A percentile compares a stretch with the other conserved stretches of the same genome.
phyloP scores from a whole-genome alignment of 169 alveolate species.

The Plasmodium yoelii region DNA sequence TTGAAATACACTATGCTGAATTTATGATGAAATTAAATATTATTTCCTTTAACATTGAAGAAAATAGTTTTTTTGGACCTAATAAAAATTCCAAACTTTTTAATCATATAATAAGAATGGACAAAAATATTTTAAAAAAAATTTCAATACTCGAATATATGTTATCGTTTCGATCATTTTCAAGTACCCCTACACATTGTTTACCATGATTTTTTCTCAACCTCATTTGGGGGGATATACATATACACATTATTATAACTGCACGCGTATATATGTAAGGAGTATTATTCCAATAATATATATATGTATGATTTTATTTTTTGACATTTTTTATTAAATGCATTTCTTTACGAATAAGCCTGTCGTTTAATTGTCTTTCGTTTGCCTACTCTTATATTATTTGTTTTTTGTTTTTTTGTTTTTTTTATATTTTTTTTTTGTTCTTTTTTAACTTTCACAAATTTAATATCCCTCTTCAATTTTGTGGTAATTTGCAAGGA shows the following conservation, averaged over 20 bases:
- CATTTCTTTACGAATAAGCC: no score
- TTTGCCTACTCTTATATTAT: no score
- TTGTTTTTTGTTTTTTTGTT: not conserved
- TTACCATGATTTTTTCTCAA: not conserved
- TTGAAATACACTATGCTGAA: conserved; percentile 64
- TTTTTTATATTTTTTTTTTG: not conserved
- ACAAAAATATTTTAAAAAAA: conserved; percentile 56
- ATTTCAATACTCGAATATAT: conserved; percentile 50
- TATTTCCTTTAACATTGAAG: conserved; percentile 65
- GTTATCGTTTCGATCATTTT: conserved; percentile 39
- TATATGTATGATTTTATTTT: no score
- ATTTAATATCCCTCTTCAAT: no score
- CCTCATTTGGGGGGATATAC: no score
- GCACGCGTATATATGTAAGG: no score
- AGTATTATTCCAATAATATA: no score
- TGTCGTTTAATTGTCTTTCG: no score
- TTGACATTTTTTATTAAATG: no score
- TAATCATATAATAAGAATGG: conserved; percentile 65
- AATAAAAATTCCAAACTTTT: conserved; percentile 39
- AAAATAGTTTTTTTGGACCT: conserved; percentile 69
- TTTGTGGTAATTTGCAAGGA: no score
- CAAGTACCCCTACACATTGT: not conserved
- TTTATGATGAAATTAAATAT: conserved; percentile 69
- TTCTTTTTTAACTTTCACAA: not conserved
- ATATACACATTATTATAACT: no score